A percentile compares a stretch with the other conserved stretches of the same genome.
Conservation (phyloP, 2,329 filamentous ascomycete genomes). For the Cadophora malorum region DNA sequence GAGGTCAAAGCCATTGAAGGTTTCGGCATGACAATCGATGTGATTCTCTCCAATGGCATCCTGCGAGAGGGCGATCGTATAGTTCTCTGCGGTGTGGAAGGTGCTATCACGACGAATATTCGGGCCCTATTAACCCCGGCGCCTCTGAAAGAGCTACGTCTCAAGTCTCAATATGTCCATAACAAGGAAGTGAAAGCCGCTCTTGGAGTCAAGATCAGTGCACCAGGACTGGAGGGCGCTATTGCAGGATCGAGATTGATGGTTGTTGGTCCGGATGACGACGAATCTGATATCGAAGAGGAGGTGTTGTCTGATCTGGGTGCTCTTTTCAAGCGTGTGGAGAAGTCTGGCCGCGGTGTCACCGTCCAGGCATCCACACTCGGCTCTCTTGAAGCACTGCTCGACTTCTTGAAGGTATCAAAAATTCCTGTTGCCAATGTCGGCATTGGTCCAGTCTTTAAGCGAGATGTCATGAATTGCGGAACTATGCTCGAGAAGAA, state of each 20-base stretch:
- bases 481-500: slow-evolving; percentile 96
- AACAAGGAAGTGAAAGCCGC: slow-evolving; percentile 99
- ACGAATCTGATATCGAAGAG: slow-evolving; percentile 95
- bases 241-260: slow-evolving; percentile 95
- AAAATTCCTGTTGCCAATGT: slow-evolving; percentile 99
- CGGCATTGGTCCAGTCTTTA: slow-evolving; percentile 96
- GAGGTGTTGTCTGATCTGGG: slow-evolving; percentile 96
- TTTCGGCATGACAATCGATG: slow-evolving; percentile 98
- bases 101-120: slow-evolving; percentile 93
- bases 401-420: slow-evolving; percentile 93
- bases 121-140: slow-evolving; percentile 92
- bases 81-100: slow-evolving; percentile 95
- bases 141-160: slow-evolving; percentile 88
- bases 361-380: slow-evolving; percentile 97
- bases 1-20: slow-evolving; percentile 99
- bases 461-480: slow-evolving; percentile 95
- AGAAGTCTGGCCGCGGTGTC: slow-evolving; percentile 91
- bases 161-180: slow-evolving; percentile 97
- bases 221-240: slow-evolving; percentile 91
- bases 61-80: slow-evolving; percentile 93
- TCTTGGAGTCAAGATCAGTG: slow-evolving; percentile 97
- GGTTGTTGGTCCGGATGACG: slow-evolving; percentile 92
- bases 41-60: slow-evolving; percentile 94
- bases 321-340: slow-evolving; percentile 87
- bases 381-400: slow-evolving; percentile 91